Evolutionary conservation across 148 eudicot genomes (phyloP), one percentile per base, ranked within the genome.

Genomic region (Vaccinium darrowii): DNA sequence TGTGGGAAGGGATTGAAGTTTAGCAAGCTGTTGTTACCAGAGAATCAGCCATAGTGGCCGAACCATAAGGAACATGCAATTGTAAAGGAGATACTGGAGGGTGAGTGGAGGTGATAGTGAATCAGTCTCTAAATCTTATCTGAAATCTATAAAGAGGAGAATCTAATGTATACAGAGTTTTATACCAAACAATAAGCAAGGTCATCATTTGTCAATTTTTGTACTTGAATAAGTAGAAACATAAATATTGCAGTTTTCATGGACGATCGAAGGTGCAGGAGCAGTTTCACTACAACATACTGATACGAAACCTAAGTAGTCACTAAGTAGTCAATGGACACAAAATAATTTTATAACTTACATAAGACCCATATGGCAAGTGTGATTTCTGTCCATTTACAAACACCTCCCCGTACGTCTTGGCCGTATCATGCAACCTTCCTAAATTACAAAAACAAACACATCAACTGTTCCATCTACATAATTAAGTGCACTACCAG

Each of bases 301-400:
- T 21, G 30, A 58, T 43, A 21, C 0, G 1, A 62, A 39, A 63
- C 25, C 13, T 1, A 47, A 78, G 25, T 4, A 21, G 67, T 52
- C 78, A 79, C 57, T 33, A 80, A 74, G 36, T 51, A 54, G 78
- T 65, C 52, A 85, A 33, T 18, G 23, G 76, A 75, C 84, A 54
- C 69, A 49, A 47, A 47, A 83, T 67, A 8, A 25, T 3, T 3
- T 33, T 4, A 79, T 60, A 43, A 91, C 98, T 93, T 89, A 97
- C 99, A 89, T 94, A 97, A 67, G 98, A 93, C 65, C 98, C 99
- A 89, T 96, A 95, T 74, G 93, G 94, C 88, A 97, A 87, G 86
- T 84, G 67, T 60, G 93, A 88, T 87, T 92, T 97, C 74, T 90
- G 89, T 50, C 99, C 98, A 85, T 95, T 97, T 82, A 97, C 93